Evolutionary conservation across 345 rosid species (phyloP), one percentile per base, ranked within the genome.

Genomic region (Linum usitatissimum): DNA sequence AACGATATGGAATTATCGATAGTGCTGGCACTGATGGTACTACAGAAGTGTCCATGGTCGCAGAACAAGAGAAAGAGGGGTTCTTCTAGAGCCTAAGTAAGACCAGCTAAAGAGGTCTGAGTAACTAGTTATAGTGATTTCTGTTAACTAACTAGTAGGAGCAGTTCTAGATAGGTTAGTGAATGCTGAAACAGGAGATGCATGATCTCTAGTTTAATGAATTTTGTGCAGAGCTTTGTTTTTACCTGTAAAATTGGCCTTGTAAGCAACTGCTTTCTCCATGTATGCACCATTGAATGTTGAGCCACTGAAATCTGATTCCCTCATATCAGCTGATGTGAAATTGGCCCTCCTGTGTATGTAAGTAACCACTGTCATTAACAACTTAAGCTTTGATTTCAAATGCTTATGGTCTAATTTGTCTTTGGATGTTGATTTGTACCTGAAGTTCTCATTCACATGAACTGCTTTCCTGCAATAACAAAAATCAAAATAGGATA

Each of bases 311-410:
- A 92, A 92, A 74, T 89, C 85, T 55, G 96, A 87, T 66, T 92
- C 98, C 71, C 96, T 84, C 95, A 89, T 92, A 69, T 87, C 98
- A 15, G 96, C 96, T 68, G 95, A 58, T 64, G 98, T 92, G 79
- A 92, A 92, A 78, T 86, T 92, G 66, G 96, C 98, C 78, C 98
- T 79, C 73, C 98, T 92, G 88, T 23, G 28, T 0, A 23, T 23
- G 28, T 2, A 23, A 23, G 28, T 23, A 23, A 23, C 28, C 71
- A 74, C 65, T 77, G 69, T 68, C 59, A 61, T 66, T 72, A 56
- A 64, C 70, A 23, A 23, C 28, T 23, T 2, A 23, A 23, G 28
- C 28, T 23, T 23, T 23, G 28, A 23, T 23, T 23, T 23, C 28
- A 23, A 23, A 23, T 23, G 1, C 28, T 23, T 23, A 23, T 23